A percentile compares a stretch with the other conserved stretches of the same genome.
Evolutionary conservation across 164 flowering plant genomes (phyloP).

Genomic region (Vitis rotundifolia): DNA sequence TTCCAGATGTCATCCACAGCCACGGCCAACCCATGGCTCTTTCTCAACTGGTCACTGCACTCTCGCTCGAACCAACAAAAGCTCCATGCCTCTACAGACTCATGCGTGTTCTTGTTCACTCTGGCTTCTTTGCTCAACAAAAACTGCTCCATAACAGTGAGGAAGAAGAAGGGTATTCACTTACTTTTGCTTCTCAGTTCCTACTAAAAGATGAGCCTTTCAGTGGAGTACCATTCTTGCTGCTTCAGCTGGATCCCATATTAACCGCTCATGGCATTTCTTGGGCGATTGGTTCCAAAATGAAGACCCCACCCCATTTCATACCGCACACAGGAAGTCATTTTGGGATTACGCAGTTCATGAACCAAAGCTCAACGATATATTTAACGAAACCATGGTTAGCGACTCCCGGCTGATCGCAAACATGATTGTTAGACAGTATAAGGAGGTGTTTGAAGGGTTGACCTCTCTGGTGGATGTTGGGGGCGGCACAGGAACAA

Average conservation of each 20-base stretch:
- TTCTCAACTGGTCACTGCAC: conserved; percentile 16
- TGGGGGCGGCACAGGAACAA: conserved; percentile 23
- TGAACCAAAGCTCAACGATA: neutral
- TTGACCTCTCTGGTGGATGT: conserved; percentile 27
- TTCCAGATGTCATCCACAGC: conserved; percentile 34
- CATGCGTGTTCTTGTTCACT: conserved; percentile 31
- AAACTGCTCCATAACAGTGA: neutral
- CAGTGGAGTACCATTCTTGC: conserved; percentile 14
- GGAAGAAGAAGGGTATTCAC: conserved; percentile 23
- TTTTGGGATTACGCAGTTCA: conserved; percentile 18
- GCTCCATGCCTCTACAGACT: conserved; percentile 20
- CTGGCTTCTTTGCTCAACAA: conserved; percentile 22
- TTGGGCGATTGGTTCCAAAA: conserved; percentile 24
- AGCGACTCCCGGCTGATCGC: conserved; percentile 14
- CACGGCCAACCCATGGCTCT: conserved; percentile 37
- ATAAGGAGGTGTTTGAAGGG: conserved; percentile 22
- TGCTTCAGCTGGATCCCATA: conserved; percentile 28
- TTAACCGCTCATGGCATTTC: conserved; percentile 14
- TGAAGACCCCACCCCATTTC: conserved; percentile 21
- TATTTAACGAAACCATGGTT: conserved; percentile 20
- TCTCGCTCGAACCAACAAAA: conserved; percentile 23
- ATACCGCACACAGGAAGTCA: conserved; percentile 14
- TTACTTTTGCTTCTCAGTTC: conserved; percentile 32
- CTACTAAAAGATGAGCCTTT: conserved; percentile 28
- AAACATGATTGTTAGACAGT: conserved; percentile 9